A percentile compares a stretch with the other conserved stretches of the same genome.
phyloP scores from a whole-genome alignment of 345 rosid species.

The Sonneratia caseolaris region DNA sequence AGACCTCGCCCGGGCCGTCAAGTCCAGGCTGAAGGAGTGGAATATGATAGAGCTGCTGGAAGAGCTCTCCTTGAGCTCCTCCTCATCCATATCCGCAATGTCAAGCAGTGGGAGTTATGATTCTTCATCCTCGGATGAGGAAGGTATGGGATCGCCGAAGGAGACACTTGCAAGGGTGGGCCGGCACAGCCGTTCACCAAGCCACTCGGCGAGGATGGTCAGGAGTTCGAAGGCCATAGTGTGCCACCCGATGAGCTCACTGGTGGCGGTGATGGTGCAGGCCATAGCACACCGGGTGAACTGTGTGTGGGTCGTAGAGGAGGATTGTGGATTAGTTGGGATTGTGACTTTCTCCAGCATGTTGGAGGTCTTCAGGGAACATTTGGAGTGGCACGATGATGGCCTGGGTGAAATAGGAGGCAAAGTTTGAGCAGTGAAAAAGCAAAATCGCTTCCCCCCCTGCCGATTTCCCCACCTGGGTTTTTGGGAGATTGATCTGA shows the following conservation, averaged over 20 bases:
- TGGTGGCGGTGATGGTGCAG: constrained; percentile 86
- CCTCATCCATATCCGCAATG: too few species aligned
- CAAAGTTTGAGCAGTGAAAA: too few species aligned
- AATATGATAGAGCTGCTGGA: constrained; percentile 42
- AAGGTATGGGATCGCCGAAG: constrained; percentile 16
- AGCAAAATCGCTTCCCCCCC: too few species aligned
- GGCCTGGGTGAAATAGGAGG: neutral
- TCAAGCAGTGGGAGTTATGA: neutral
- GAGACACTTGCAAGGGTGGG: constrained; percentile 18
- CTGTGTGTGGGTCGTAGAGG: constrained; percentile 76
- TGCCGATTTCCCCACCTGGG: too few species aligned
- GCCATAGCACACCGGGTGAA: constrained; percentile 74
- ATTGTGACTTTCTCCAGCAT: constrained; percentile 66
- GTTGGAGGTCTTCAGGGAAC: constrained; percentile 58
- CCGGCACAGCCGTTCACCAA: constrained; percentile 22
- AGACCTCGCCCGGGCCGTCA: constrained; percentile 45
- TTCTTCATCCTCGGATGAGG: constrained; percentile 57
- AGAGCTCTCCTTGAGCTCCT: constrained; percentile 14
- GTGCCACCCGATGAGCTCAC: constrained; percentile 67
- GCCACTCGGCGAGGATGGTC: constrained; percentile 29
- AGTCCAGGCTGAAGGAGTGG: constrained; percentile 36
- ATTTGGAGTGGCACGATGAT: constrained; percentile 10
- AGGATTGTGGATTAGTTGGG: constrained; percentile 65
- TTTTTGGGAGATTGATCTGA: neutral
- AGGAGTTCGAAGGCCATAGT: constrained; percentile 73